Evolutionary conservation across 495 filamentous ascomycete genomes (phyloP).

Genomic region (Hypoxylon lenormandii): DNA sequence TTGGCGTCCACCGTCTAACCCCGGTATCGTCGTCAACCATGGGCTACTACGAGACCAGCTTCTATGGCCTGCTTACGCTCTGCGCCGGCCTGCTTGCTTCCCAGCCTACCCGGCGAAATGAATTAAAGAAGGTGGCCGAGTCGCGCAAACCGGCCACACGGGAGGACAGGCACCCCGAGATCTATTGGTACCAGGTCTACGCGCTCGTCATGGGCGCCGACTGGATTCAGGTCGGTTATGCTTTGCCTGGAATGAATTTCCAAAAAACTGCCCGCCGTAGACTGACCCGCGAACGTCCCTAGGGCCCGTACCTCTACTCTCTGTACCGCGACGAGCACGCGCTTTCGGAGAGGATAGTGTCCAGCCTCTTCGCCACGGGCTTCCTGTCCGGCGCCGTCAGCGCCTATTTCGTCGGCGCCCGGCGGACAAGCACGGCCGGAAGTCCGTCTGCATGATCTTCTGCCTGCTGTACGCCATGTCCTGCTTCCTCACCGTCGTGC

Average conservation of each 20-base stretch:
- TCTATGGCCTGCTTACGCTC: slow-evolving; percentile 36
- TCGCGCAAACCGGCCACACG: slow-evolving; percentile 15
- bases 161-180: slow-evolving; percentile 44
- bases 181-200: slow-evolving; percentile 56
- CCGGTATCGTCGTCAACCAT: slow-evolving; percentile 21
- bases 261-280: not conserved
- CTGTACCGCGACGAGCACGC: slow-evolving; percentile 66
- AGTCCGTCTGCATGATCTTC: slow-evolving; percentile 61
- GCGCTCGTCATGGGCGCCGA: slow-evolving; percentile 65
- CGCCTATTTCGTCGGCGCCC: slow-evolving; percentile 62
- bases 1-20: not conserved
- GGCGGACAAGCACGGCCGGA: slow-evolving; percentile 65
- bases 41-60: slow-evolving; percentile 47
- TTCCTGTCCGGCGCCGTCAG: slow-evolving; percentile 64
- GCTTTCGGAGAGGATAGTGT: slow-evolving; percentile 59
- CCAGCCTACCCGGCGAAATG: slow-evolving; percentile 44
- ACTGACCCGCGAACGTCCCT: slow-evolving; percentile 5
- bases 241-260: not conserved
- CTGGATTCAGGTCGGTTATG: slow-evolving; percentile 63
- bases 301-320: slow-evolving; percentile 67
- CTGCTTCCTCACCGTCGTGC: slow-evolving; percentile 61
- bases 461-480: slow-evolving; percentile 64
- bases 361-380: slow-evolving; percentile 64
- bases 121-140: slow-evolving; percentile 31
- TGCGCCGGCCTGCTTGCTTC: slow-evolving; percentile 39